A percentile compares a stretch with the other conserved stretches of the same genome.
phyloP scores from a whole-genome alignment of 441 rosid species.

The Brassica balearica region DNA sequence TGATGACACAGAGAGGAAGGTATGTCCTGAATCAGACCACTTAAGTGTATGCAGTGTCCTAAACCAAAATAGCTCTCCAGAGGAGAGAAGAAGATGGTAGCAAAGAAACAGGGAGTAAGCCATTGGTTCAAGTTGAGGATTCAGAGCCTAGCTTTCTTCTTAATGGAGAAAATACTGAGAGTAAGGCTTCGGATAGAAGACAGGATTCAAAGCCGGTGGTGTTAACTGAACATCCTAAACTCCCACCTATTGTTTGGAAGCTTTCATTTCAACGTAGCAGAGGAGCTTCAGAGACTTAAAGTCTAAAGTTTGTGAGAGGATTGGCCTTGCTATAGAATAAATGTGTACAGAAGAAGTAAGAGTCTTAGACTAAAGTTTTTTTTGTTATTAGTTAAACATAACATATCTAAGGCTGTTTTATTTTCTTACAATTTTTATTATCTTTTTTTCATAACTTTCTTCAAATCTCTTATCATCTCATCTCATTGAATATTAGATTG shows the following conservation, averaged over 20 bases:
- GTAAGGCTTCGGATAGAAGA: slow-evolving; percentile 9
- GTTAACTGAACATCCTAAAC: slow-evolving; percentile 33
- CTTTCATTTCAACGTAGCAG: slow-evolving; percentile 36
- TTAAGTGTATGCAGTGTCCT: too few relatives aligned
- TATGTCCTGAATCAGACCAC: too few relatives aligned
- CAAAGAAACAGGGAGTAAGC: slow-evolving; percentile 70
- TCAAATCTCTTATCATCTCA: neutral
- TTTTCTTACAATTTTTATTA: slow-evolving; percentile 7
- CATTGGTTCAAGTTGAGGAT: slow-evolving; percentile 22
- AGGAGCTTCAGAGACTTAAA: slow-evolving; percentile 17
- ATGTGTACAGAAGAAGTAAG: slow-evolving; percentile 35
- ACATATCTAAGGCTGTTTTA: neutral
- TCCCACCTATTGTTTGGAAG: slow-evolving; percentile 42
- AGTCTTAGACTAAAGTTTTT: neutral
- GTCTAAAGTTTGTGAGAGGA: slow-evolving; percentile 8
- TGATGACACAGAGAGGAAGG: too few relatives aligned
- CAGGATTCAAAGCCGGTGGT: slow-evolving; percentile 24
- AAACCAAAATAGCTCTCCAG: too few relatives aligned
- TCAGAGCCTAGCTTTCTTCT: slow-evolving; percentile 29
- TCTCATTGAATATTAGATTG: neutral
- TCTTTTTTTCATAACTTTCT: neutral
- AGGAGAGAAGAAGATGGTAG: slow-evolving; percentile 61
- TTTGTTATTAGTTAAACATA: slow-evolving; percentile 8
- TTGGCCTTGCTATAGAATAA: slow-evolving; percentile 36
- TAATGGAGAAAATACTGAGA: slow-evolving; percentile 28